Evolutionary conservation across 768 basidiomycete genomes (phyloP).

Genomic region (Tulasnella calospora): DNA sequence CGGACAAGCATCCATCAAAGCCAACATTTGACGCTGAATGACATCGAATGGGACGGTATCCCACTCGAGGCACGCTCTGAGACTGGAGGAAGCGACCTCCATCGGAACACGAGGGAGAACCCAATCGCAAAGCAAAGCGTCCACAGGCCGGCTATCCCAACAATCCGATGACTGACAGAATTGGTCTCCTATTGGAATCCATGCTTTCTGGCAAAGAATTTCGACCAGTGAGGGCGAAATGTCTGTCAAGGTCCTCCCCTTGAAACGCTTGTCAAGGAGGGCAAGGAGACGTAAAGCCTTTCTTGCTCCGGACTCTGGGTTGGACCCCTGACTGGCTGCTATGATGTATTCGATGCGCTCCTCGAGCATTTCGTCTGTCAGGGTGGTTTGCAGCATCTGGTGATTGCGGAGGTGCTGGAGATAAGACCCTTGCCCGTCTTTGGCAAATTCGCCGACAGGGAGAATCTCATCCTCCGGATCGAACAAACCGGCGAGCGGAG

Average conservation of each 20-base stretch:
- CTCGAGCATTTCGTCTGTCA: neutral
- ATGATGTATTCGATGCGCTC: neutral
- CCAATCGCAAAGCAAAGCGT: neutral
- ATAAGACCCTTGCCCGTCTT: neutral
- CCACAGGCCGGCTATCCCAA: neutral
- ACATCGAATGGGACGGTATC: neutral
- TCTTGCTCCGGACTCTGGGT: neutral
- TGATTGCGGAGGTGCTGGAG: neutral
- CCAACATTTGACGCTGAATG: neutral
- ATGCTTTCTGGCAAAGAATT: neutral
- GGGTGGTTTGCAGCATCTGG: neutral
- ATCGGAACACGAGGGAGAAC: neutral
- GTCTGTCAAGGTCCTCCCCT: neutral
- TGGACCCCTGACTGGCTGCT: neutral
- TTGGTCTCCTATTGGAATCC: neutral
- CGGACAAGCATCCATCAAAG: neutral
- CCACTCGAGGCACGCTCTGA: constrained; percentile 3
- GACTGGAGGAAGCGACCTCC: neutral
- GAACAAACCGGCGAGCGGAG: constrained; percentile 3
- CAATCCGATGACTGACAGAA: neutral
- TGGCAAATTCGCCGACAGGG: neutral
- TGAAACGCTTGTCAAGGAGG: neutral
- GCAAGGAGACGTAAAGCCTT: neutral
- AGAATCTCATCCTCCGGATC: neutral
- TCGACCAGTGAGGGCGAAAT: neutral